phyloP scores from a whole-genome alignment of 768 basidiomycete species.

The Serendipita indica region DNA sequence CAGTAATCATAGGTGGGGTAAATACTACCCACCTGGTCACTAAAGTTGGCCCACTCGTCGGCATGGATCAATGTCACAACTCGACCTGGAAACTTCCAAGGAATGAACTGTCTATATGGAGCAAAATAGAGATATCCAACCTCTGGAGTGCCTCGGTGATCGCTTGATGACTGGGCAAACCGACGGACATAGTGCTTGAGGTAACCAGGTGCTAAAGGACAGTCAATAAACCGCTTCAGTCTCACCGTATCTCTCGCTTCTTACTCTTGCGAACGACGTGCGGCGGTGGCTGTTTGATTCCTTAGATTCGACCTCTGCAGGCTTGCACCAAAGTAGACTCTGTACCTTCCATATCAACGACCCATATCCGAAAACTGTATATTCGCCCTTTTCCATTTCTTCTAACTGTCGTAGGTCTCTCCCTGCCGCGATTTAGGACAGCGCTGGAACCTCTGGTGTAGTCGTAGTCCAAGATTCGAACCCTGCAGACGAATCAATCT shows the following conservation, averaged over 20 bases:
- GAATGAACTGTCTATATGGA: neutral
- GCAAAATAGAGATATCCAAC: constrained; percentile 24
- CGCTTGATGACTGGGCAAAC: constrained; percentile 84
- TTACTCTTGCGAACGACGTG: constrained; percentile 57
- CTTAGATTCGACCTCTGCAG: neutral
- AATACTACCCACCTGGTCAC: constrained; percentile 38
- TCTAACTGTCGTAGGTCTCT: neutral
- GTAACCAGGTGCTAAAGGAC: constrained; percentile 52
- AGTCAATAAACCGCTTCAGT: too few relatives aligned
- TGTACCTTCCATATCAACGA: constrained; percentile 82
- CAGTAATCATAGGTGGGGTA: constrained; percentile 13
- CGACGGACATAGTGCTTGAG: constrained; percentile 81
- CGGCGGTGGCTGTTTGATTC: constrained; percentile 56
- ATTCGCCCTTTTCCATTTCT: constrained; percentile 22
- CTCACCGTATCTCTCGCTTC: constrained; percentile 6
- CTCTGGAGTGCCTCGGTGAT: constrained; percentile 83
- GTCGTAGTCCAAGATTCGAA: too few relatives aligned
- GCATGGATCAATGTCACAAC: constrained; percentile 85
- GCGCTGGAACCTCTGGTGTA: too few relatives aligned
- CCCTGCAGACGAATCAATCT: too few relatives aligned
- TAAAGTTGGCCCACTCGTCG: constrained; percentile 72
- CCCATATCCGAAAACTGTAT: constrained; percentile 83
- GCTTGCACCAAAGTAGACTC: neutral
- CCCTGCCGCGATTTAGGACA: too few relatives aligned
- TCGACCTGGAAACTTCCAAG: constrained; percentile 55